These are phyloP conservation scores for Sclerotinia subarctica DNA, from an alignment of 2,329 filamentous ascomycete species.

Conservation along the genomic window DNA sequence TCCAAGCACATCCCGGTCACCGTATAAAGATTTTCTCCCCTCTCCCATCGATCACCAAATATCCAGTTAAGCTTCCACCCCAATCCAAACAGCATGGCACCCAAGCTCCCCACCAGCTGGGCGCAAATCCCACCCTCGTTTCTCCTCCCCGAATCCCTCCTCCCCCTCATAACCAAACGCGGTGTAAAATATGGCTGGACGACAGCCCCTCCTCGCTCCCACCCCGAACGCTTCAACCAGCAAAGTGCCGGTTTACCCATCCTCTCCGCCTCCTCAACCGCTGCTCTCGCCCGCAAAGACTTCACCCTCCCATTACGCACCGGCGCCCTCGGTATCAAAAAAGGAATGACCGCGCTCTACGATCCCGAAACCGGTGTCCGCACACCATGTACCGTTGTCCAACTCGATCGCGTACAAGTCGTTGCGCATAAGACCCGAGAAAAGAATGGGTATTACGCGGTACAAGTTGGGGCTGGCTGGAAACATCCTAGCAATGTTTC, in stretches of 20 bases:
- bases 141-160: conserved; percentile 36
- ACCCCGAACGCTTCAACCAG: conserved; percentile 57
- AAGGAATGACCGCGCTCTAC: conserved; percentile 93
- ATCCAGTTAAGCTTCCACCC: conserved; percentile 19
- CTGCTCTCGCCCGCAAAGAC: conserved; percentile 57
- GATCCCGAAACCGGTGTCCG: conserved; percentile 71
- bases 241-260: conserved; percentile 52
- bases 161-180: conserved; percentile 38
- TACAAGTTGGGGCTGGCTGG: conserved; percentile 80
- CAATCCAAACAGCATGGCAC: conserved; percentile 35
- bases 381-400: conserved; percentile 84
- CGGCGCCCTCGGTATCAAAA: conserved; percentile 83
- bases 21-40: conserved; percentile 29
- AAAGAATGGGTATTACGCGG: conserved; percentile 87
- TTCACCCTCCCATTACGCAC: conserved; percentile 65
- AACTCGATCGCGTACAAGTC: conserved; percentile 90
- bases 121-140: conserved; percentile 36
- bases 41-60: conserved; percentile 19
- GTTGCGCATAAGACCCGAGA: conserved; percentile 78
- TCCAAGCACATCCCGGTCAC: conserved; percentile 25
- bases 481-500: conserved; percentile 72
- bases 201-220: conserved; percentile 51
- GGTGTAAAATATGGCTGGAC: conserved; percentile 52
- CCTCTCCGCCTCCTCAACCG: conserved; percentile 56
- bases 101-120: conserved; percentile 39